These are phyloP conservation scores for Penicillium arizonense DNA, from an alignment of 495 filamentous ascomycete genomes.

Conservation along the genomic window DNA sequence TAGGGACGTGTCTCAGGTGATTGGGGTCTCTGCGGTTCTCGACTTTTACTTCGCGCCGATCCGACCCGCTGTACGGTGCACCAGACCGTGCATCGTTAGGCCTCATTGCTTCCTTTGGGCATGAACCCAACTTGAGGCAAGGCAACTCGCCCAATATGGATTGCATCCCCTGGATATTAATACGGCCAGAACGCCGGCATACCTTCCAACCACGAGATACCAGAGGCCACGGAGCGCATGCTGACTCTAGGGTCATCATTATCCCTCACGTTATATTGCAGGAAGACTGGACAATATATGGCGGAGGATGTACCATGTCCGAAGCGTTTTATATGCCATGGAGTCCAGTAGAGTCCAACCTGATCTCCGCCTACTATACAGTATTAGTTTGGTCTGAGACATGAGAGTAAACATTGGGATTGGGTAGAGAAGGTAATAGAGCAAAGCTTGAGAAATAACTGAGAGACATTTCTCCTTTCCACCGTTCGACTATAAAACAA, in stretches of 20 bases:
- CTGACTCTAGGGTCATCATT: neutral
- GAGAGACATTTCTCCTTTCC: too few relatives aligned
- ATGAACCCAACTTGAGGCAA: slow-evolving; percentile 15
- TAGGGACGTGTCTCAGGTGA: slow-evolving; percentile 67
- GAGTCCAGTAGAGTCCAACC: neutral
- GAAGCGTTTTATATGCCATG: neutral
- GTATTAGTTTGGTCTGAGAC: neutral
- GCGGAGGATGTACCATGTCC: neutral
- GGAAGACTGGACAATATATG: neutral
- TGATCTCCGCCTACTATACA: neutral
- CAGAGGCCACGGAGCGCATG: neutral
- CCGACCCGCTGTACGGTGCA: slow-evolving; percentile 22
- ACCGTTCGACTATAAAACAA: too few relatives aligned
- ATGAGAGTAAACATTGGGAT: neutral
- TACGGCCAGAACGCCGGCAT: neutral
- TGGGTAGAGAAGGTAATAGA: neutral
- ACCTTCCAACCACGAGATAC: neutral
- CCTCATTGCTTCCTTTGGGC: slow-evolving; percentile 25
- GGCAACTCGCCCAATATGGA: slow-evolving; percentile 16
- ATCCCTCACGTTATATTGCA: neutral
- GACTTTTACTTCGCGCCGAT: slow-evolving; percentile 9
- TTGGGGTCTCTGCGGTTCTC: slow-evolving; percentile 1
- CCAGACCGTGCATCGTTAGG: slow-evolving; percentile 19
- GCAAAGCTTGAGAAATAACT: neutral
- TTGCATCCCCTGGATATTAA: slow-evolving; percentile 1